Conservation (phyloP, 1,284 basidiomycete genomes). For the Wolfiporia cocos region DNA sequence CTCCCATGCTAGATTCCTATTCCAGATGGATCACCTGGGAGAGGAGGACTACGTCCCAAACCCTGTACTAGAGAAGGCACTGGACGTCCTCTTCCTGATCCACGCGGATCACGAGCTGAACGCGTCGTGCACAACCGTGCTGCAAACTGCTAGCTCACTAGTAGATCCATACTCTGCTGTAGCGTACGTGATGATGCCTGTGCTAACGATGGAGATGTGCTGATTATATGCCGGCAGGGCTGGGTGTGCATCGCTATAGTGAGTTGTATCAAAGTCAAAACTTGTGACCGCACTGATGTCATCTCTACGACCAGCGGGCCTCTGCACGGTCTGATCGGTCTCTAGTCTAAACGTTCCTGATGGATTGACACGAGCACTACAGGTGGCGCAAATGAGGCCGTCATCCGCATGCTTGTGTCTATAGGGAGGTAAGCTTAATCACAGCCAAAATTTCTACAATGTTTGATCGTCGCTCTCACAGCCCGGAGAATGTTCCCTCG, state of each 20-base stretch:
- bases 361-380: slow-evolving; percentile 4
- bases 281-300: not conserved
- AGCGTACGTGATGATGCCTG: slow-evolving; percentile 44
- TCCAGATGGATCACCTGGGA: slow-evolving; percentile 80
- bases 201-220: too few relatives aligned
- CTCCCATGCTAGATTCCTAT: slow-evolving; percentile 59
- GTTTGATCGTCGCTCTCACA: slow-evolving; percentile 19
- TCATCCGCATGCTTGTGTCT: slow-evolving; percentile 84
- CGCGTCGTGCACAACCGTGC: slow-evolving; percentile 75
- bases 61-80: slow-evolving; percentile 77
- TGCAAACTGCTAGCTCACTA: slow-evolving; percentile 82
- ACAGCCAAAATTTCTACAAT: not conserved
- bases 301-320: slow-evolving; percentile 52
- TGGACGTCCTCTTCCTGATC: slow-evolving; percentile 80
- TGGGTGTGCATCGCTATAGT: slow-evolving; percentile 82
- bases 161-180: slow-evolving; percentile 86
- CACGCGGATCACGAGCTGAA: slow-evolving; percentile 90
- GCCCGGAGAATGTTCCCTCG: slow-evolving; percentile 77
- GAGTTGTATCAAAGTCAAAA: slow-evolving; percentile 31
- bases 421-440: slow-evolving; percentile 61
- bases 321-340: slow-evolving; percentile 53
- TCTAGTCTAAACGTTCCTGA: too few relatives aligned
- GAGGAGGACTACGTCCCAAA: slow-evolving; percentile 72
- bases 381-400: slow-evolving; percentile 85
- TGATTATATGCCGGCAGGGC: too few relatives aligned